Evolutionary conservation across 1,284 basidiomycete species (phyloP), one percentile per base, ranked within the genome.

Genomic region (Austroboletus rostrupii): DNA sequence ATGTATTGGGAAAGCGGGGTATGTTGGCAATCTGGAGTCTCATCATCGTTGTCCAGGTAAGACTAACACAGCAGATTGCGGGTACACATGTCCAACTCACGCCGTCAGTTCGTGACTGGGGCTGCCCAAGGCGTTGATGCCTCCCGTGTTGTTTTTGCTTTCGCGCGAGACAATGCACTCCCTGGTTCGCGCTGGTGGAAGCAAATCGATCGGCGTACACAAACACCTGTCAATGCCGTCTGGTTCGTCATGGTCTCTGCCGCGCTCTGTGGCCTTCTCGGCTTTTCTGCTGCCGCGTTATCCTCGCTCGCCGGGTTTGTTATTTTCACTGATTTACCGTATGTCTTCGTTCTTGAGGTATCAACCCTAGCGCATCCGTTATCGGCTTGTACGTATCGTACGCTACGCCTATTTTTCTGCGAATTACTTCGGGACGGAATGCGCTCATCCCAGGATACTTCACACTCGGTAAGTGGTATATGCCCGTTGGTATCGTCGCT

Each of bases 61-160:
- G 67, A 56, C 17, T 3, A 17, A 8, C 29, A 13, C 26, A 33
- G 11, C 9, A 19, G 28, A 6, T 16, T 19, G 35, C n/a, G 8
- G 19, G 26, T 23, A 14, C 19, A 14, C 12, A 6, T 43, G 29
- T 53, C 19, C 45, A 13, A 12, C 21, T 12, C 21, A 23, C 35
- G 3, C 5, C 8, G 1, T 29, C 44, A 86, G 81, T 85, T 77
- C 56, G 83, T 85, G 28, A 85, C 84, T 0, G 85, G 85, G 9
- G 83, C 83, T 16, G 85, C 85, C n/a, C 84, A 87, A 65, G 79
- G 76, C 13, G 81, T 87, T 16, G 85, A 86, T 61, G 85, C 85
- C 16, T 87, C 85, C 35, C 80, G 86, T 10, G 85, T 86, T 12
- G 75, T 86, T 41, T 87, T 86, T 55, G 85, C 85, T 11, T 88